A percentile compares a stretch with the other conserved stretches of the same genome.
Evolutionary conservation across 306 rosid species (phyloP).

Genomic region (Abrus precatorius): DNA sequence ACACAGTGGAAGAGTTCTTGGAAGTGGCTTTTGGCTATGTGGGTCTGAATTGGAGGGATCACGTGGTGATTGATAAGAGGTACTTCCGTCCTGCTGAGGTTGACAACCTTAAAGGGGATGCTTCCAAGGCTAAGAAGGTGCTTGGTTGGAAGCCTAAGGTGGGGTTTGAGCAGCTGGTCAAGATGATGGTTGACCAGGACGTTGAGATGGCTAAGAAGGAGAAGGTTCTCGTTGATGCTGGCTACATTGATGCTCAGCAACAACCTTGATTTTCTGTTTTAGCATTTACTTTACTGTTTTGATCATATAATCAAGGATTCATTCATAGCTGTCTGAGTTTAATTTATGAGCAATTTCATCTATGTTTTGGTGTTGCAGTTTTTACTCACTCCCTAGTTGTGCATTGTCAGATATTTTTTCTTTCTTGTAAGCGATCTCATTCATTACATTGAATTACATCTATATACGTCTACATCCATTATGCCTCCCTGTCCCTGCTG

Average conservation of each 20-base stretch:
- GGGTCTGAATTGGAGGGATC: constrained; percentile 88
- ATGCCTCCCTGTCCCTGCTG: neutral
- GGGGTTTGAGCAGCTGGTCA: constrained; percentile 83
- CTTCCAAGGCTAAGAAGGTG: constrained; percentile 77
- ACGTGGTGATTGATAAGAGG: constrained; percentile 87
- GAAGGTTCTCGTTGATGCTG: constrained; percentile 99
- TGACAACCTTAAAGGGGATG: constrained; percentile 91
- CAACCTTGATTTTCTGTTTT: constrained; percentile 66
- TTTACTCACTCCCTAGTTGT: neutral
- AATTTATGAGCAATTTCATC: neutral
- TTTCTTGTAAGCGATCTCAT: neutral
- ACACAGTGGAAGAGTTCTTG: constrained; percentile 92
- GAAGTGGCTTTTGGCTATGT: constrained; percentile 86
- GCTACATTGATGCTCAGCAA: constrained; percentile 97
- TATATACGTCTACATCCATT: neutral
- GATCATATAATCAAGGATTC: neutral
- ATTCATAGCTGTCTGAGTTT: neutral
- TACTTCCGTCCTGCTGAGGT: constrained; percentile 92
- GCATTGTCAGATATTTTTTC: neutral
- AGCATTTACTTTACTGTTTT: neutral
- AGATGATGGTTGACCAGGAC: constrained; percentile 99
- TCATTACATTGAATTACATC: constrained; percentile 18
- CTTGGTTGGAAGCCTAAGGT: constrained; percentile 97
- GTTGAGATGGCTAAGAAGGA: constrained; percentile 88
- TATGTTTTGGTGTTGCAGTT: neutral